Conservation (phyloP, 2,329 filamentous ascomycete genomes). For the Sclerotinia glacialis region DNA sequence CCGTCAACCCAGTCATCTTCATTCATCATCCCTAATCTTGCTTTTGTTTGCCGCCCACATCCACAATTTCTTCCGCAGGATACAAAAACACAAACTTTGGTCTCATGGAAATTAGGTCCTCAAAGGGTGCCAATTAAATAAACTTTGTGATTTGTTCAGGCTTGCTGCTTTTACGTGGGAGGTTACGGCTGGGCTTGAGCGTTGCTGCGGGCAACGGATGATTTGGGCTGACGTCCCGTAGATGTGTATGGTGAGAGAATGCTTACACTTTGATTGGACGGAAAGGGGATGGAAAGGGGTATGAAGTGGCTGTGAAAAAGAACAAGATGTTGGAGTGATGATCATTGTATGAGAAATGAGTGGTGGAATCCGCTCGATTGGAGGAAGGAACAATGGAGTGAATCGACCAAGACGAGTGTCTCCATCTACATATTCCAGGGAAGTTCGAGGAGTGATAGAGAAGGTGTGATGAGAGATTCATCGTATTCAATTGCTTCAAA, state of each 20-base stretch:
- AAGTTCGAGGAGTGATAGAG: no score
- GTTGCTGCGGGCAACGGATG: neutral
- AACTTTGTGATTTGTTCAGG: neutral
- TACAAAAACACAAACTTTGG: neutral
- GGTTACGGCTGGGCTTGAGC: neutral
- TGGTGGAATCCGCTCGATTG: neutral
- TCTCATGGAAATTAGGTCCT: neutral
- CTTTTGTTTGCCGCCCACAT: neutral
- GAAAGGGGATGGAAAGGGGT: no score
- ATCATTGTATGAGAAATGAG: neutral
- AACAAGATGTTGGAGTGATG: neutral
- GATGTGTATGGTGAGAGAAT: neutral
- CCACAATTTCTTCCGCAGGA: neutral
- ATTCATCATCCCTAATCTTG: neutral
- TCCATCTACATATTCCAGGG: neutral
- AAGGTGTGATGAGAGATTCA: neutral
- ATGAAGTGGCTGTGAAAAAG: neutral
- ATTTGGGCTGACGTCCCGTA: conserved; percentile 1
- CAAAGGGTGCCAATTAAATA: no score
- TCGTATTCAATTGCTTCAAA: neutral
- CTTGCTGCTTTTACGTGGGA: neutral
- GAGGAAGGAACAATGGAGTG: neutral
- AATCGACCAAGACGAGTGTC: neutral
- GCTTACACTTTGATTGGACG: neutral
- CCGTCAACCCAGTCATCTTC: neutral